Conservation (phyloP, 1,139 yeast genomes). For the Diutina mesorugosa region DNA sequence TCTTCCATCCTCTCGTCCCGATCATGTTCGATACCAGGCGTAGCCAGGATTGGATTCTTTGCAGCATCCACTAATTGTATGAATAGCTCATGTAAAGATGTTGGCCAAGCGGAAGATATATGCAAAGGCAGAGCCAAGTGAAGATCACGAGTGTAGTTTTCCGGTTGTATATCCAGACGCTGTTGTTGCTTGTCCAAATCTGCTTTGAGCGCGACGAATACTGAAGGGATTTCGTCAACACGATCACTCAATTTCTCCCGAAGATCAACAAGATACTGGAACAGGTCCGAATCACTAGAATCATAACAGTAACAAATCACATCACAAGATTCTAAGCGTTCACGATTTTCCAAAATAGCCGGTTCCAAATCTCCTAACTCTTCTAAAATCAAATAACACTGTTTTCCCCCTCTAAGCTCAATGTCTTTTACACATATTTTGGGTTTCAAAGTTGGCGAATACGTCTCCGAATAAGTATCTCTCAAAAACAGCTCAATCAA, state of each 20-base stretch:
- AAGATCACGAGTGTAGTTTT: slow-evolving; percentile 59
- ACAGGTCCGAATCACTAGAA: slow-evolving; percentile 91
- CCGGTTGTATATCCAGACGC: slow-evolving; percentile 76
- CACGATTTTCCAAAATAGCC: slow-evolving; percentile 61
- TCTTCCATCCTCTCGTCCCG: slow-evolving; percentile 34
- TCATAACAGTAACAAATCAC: slow-evolving; percentile 84
- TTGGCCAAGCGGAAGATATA: slow-evolving; percentile 80
- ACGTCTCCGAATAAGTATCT: slow-evolving; percentile 54
- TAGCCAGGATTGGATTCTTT: slow-evolving; percentile 58
- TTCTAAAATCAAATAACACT: slow-evolving; percentile 80
- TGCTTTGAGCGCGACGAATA: slow-evolving; percentile 86
- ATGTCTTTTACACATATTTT: slow-evolving; percentile 81
- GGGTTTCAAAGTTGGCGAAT: slow-evolving; percentile 76
- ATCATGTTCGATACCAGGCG: slow-evolving; percentile 72
- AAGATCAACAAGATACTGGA: slow-evolving; percentile 66
- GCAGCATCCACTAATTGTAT: slow-evolving; percentile 87
- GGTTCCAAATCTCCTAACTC: slow-evolving; percentile 83
- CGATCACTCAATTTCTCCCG: slow-evolving; percentile 40
- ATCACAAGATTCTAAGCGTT: slow-evolving; percentile 76
- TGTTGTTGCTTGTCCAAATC: slow-evolving; percentile 94
- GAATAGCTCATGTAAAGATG: slow-evolving; percentile 74
- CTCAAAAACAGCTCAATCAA: slow-evolving; percentile 71
- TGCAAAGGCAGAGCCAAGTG: slow-evolving; percentile 62
- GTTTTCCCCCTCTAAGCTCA: slow-evolving; percentile 92
- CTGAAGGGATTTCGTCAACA: slow-evolving; percentile 63